Percentiles rank a stretch among this genome's conserved stretches.
phyloP scores from a whole-genome alignment of 768 basidiomycete genomes.

The Mycena epipterygia region DNA sequence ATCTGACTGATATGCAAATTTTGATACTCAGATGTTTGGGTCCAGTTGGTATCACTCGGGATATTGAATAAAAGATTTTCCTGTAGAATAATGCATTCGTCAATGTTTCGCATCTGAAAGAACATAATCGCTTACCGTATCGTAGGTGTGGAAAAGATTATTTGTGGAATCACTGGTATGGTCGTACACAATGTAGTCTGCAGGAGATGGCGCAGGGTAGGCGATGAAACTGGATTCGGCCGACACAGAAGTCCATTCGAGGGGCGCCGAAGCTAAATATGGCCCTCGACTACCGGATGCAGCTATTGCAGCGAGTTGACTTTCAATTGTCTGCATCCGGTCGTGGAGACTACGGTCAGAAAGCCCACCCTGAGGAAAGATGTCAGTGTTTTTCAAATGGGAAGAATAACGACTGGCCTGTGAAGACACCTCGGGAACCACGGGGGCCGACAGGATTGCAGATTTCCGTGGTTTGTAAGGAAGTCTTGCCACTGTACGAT shows the following conservation, averaged over 20 bases:
- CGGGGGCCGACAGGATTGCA: not conserved
- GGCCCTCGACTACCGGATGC: not conserved
- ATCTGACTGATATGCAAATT: not conserved
- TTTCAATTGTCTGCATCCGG: constrained; percentile 14
- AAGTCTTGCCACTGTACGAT: constrained; percentile 2
- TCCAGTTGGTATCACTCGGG: not conserved
- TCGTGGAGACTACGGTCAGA: constrained; percentile 1
- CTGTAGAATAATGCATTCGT: not conserved
- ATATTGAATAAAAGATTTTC: not conserved
- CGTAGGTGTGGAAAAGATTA: not conserved
- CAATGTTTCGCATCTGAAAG: not conserved
- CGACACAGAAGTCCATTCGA: not conserved
- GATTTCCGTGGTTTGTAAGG: constrained; percentile 15
- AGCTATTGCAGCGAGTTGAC: constrained; percentile 8
- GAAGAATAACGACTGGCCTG: not conserved
- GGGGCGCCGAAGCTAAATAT: not conserved
- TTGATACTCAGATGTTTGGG: not conserved
- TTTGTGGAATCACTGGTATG: not conserved
- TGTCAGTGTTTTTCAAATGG: not conserved
- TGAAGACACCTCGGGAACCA: not conserved
- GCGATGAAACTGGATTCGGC: not conserved
- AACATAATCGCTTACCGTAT: not conserved
- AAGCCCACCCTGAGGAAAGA: not conserved
- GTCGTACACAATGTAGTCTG: not conserved
- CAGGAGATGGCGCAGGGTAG: not conserved